Base-by-base conservation (phyloP, 768 basidiomycete genomes). In the Gymnopilus dilepis region DNA sequence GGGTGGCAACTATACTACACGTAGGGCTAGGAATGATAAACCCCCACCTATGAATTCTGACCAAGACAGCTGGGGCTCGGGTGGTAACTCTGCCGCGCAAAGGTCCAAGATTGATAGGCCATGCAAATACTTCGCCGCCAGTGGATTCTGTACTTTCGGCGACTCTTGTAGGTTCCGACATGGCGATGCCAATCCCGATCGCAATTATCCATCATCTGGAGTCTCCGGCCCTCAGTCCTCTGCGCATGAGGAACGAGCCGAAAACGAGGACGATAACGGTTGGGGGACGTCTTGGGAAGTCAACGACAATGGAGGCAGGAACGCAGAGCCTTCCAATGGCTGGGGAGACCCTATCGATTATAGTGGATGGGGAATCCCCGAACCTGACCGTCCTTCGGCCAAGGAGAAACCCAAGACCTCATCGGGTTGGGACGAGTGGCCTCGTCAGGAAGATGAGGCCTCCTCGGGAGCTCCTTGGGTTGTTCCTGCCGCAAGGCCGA, bases 141-240 rank as follows among this genome's bases (percentile, higher is more conserved):
- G 62, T 8, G 67, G 69, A 28, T 58, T 51, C 34, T 75, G 74
- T 43, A 55, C 28, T 13, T 41, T 22, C 4, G 72, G 70, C 5
- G 58, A 67, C 12, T 43, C 56, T 1, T 76, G 75, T 56, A 64
- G 37, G n/a, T 72, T 65, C 61, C 60, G 62, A 11, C 74, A 76
- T 47, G 63, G 65, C 7, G 58, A 48, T 19, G 47, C 47, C 40
- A 31, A 31, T 30, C 30, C 31, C 21, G 33, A 51, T 30, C 33
- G 22, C n/a, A 51, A 51, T 38, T 40, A 60, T 24, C 59, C 59
- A 9, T 60, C 59, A 21, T 60, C 59, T 37, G 55, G 51, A 2
- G 41, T 55, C 48, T 54, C 48, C 60, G 60, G 55, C 7, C 54
- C 53, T 7, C 33, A 50, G 31, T 56, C 56, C 15, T 52, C 67